Conservation (phyloP, 75 land plant genomes). For the Larix kaempferi region DNA sequence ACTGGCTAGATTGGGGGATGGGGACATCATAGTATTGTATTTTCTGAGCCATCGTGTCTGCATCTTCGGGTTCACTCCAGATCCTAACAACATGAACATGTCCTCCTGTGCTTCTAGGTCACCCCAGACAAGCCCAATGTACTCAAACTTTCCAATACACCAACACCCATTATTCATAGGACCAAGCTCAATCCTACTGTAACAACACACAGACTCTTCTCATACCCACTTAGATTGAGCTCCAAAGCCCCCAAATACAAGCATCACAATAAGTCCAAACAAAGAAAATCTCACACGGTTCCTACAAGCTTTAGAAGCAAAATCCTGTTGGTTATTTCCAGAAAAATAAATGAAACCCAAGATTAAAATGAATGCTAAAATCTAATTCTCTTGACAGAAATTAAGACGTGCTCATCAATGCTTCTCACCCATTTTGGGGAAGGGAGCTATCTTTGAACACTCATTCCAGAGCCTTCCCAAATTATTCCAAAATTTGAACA, state of each 20-base stretch:
- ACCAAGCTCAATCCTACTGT: neutral
- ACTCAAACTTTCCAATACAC: neutral
- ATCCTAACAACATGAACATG: conserved; percentile 8
- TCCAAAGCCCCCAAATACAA: neutral
- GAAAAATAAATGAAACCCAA: too few relatives aligned
- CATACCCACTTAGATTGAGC: neutral
- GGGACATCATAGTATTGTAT: too few relatives aligned
- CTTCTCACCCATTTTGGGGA: too few relatives aligned
- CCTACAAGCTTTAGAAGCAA: neutral
- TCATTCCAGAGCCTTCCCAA: too few relatives aligned
- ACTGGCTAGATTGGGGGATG: too few relatives aligned
- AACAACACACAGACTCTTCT: neutral
- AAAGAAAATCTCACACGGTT: neutral
- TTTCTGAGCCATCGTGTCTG: conserved; percentile 16
- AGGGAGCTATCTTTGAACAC: too few relatives aligned
- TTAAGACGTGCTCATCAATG: too few relatives aligned
- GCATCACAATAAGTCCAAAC: neutral
- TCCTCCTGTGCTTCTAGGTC: neutral
- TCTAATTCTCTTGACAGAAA: too few relatives aligned
- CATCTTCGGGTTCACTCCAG: conserved; percentile 17
- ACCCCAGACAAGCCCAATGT: neutral
- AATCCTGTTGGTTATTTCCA: too few relatives aligned
- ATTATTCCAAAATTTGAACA: too few relatives aligned
- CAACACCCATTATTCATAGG: neutral
- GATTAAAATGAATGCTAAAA: too few relatives aligned